A percentile compares a stretch with the other conserved stretches of the same genome.
phyloP scores from a whole-genome alignment of 441 rosid species.

The Lepidium campestre region DNA sequence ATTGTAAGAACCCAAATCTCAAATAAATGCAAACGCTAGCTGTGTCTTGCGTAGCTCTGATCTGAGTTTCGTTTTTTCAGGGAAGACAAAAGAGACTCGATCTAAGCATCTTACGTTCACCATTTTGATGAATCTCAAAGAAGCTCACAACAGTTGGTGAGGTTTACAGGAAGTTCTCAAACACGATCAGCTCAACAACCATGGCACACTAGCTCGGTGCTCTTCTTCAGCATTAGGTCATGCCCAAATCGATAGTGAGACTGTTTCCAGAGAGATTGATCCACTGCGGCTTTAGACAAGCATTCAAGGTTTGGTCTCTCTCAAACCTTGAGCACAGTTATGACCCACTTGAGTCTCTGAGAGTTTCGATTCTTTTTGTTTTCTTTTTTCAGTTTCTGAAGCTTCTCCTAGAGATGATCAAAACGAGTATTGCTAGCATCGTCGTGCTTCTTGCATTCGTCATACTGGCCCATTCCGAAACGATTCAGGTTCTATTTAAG shows the following conservation, averaged over 20 bases:
- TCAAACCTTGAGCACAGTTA: slow-evolving; percentile 39
- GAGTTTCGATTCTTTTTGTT: too few species aligned
- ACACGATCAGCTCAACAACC: slow-evolving; percentile 55
- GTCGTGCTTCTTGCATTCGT: too few species aligned
- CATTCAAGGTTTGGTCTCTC: slow-evolving; percentile 61
- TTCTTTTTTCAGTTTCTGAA: too few species aligned
- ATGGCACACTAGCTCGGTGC: slow-evolving; percentile 60
- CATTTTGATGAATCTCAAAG: slow-evolving; percentile 50
- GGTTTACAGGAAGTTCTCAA: slow-evolving; percentile 53
- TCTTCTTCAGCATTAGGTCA: slow-evolving; percentile 54
- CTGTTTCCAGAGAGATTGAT: slow-evolving; percentile 63
- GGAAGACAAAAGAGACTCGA: slow-evolving; percentile 66
- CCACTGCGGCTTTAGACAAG: slow-evolving; percentile 54
- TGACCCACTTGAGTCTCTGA: slow-evolving; percentile 3
- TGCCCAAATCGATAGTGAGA: slow-evolving; percentile 50
- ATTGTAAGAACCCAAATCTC: slow-evolving; percentile 44
- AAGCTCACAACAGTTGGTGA: slow-evolving; percentile 57
- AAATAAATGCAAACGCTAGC: neutral
- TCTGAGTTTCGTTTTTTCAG: slow-evolving; percentile 21
- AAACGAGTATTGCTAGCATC: too few species aligned
- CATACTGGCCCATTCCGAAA: too few species aligned
- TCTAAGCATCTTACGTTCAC: slow-evolving; percentile 55
- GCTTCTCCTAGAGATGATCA: too few species aligned
- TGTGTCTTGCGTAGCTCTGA: slow-evolving; percentile 6
- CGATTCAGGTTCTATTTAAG: too few species aligned